These are phyloP conservation scores for Monascus purpureus DNA, from an alignment of 495 filamentous ascomycete species.

Conservation along the genomic window DNA sequence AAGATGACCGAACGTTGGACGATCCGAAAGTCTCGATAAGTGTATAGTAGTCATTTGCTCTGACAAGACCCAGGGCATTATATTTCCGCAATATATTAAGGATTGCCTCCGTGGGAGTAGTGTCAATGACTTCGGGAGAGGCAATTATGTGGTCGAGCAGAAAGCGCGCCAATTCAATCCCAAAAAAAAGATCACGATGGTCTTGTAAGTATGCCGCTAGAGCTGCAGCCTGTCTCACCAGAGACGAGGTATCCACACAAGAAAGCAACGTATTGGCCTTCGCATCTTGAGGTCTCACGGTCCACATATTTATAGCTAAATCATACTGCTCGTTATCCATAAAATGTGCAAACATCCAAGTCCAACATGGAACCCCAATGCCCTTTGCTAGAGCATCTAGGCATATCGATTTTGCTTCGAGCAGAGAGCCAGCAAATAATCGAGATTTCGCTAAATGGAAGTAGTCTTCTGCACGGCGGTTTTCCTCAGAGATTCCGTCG, in stretches of 20 bases:
- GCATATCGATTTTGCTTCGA: slow-evolving; percentile 16
- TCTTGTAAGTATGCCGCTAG: slow-evolving; percentile 8
- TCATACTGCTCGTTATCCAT: slow-evolving; percentile 24
- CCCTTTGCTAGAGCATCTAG: slow-evolving; percentile 13
- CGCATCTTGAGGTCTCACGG: slow-evolving; percentile 2
- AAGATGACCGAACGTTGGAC: slow-evolving; percentile 9
- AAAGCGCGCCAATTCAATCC: slow-evolving; percentile 8
- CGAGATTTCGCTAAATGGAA: slow-evolving; percentile 17
- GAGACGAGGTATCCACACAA: slow-evolving; percentile 3
- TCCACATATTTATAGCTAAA: slow-evolving; percentile 8
- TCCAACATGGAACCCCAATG: slow-evolving; percentile 8
- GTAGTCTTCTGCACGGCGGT: slow-evolving; percentile 25
- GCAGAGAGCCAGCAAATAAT: slow-evolving; percentile 4
- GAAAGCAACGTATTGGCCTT: slow-evolving; percentile 6
- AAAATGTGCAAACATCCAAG: slow-evolving; percentile 17
- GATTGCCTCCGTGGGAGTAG: slow-evolving; percentile 11
- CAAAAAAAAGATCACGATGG: slow-evolving; percentile 1
- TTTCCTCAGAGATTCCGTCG: slow-evolving; percentile 14
- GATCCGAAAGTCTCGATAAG: slow-evolving; percentile 15
- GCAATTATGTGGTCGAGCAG: slow-evolving; percentile 11
- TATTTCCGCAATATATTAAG: slow-evolving; percentile 16
- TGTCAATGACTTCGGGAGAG: slow-evolving; percentile 8
- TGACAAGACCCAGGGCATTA: slow-evolving; percentile 10
- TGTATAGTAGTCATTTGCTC: slow-evolving; percentile 11
- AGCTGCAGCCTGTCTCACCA: slow-evolving; percentile 5